A percentile compares a stretch with the other conserved stretches of the same genome.
These are phyloP conservation scores for Kickxella alabastrina DNA, from an alignment of 192 early-diverging fungal genomes.

Conservation along the genomic window DNA sequence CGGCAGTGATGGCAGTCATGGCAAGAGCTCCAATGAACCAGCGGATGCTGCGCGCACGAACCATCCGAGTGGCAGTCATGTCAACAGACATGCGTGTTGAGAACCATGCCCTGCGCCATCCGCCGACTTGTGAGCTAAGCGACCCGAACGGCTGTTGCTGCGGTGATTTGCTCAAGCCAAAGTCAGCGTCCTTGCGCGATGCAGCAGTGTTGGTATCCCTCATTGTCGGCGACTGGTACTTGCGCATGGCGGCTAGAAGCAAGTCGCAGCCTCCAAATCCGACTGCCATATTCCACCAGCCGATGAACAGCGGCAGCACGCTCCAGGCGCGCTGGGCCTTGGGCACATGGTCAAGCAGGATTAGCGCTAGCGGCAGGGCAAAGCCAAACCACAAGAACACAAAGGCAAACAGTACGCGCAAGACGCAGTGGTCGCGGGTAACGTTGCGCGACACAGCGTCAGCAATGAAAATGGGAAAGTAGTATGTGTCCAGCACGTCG, in stretches of 20 bases:
- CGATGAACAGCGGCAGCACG: slow-evolving; percentile 34
- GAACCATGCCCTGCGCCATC: slow-evolving; percentile 45
- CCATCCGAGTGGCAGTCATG: slow-evolving; percentile 46
- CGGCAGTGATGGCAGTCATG: slow-evolving; percentile 44
- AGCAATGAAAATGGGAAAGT: slow-evolving; percentile 47
- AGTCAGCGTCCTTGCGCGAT: background rate
- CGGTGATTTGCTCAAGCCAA: background rate
- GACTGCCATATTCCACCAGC: slow-evolving; percentile 52
- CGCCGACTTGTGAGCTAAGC: slow-evolving; percentile 17
- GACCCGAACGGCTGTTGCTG: slow-evolving; percentile 5
- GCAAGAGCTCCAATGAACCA: slow-evolving; percentile 46
- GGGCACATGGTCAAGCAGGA: slow-evolving; percentile 37
- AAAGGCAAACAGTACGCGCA: slow-evolving; percentile 46
- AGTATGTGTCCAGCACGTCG: slow-evolving; percentile 51
- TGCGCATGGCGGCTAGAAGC: slow-evolving; percentile 42
- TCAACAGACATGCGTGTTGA: slow-evolving; percentile 43
- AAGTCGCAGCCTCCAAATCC: slow-evolving; percentile 51
- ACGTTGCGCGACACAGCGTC: slow-evolving; percentile 49
- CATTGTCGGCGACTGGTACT: slow-evolving; percentile 45
- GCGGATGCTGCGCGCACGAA: slow-evolving; percentile 40
- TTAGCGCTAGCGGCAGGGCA: slow-evolving; percentile 43
- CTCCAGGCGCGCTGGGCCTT: slow-evolving; percentile 37
- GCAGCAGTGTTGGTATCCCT: slow-evolving; percentile 2
- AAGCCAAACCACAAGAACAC: slow-evolving; percentile 45
- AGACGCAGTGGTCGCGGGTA: slow-evolving; percentile 44